A percentile compares a stretch with the other conserved stretches of the same genome.
phyloP scores from a whole-genome alignment of 2,329 filamentous ascomycete genomes.

The Colletotrichum godetiae region DNA sequence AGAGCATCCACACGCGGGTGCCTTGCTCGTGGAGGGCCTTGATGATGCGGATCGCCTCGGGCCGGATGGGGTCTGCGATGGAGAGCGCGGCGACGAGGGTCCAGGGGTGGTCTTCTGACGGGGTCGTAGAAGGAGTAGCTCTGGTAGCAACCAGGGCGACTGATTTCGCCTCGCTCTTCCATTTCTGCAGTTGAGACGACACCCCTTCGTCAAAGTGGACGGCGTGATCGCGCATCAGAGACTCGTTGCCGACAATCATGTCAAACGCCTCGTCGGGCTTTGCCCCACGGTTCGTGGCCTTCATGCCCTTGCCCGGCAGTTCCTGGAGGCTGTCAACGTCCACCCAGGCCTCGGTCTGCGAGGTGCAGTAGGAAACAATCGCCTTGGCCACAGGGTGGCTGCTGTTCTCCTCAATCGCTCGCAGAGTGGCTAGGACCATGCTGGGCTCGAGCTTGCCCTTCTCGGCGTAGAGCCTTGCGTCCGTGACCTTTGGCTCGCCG shows the following conservation, averaged over 20 bases:
- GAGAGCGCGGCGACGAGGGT: conserved; percentile 75
- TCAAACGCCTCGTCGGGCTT: conserved; percentile 51
- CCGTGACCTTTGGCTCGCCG: conserved; percentile 77
- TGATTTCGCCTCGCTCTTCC: conserved; percentile 74
- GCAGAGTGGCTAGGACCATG: conserved; percentile 64
- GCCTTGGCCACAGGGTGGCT: conserved; percentile 81
- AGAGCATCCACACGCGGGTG: conserved; percentile 90
- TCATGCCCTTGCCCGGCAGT: conserved; percentile 77
- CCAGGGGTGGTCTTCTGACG: conserved; percentile 47
- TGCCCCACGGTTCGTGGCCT: conserved; percentile 58
- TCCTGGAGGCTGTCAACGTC: conserved; percentile 67
- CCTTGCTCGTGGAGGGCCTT: conserved; percentile 71
- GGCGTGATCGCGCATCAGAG: conserved; percentile 67
- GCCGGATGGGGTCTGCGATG: conserved; percentile 83
- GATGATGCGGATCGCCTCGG: conserved; percentile 76
- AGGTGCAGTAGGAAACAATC: conserved; percentile 70
- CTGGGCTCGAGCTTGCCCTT: conserved; percentile 27
- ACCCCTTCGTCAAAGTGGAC: conserved; percentile 52
- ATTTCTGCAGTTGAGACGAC: conserved; percentile 56
- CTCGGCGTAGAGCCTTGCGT: conserved; percentile 56
- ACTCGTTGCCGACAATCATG: conserved; percentile 78
- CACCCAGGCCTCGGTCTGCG: conserved; percentile 43
- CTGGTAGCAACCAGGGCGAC: conserved; percentile 68
- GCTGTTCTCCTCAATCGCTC: conserved; percentile 75
- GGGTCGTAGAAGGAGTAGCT: conserved; percentile 14